Conservation (phyloP, 202 grass and related monocot genomes). For the Digitaria exilis region DNA sequence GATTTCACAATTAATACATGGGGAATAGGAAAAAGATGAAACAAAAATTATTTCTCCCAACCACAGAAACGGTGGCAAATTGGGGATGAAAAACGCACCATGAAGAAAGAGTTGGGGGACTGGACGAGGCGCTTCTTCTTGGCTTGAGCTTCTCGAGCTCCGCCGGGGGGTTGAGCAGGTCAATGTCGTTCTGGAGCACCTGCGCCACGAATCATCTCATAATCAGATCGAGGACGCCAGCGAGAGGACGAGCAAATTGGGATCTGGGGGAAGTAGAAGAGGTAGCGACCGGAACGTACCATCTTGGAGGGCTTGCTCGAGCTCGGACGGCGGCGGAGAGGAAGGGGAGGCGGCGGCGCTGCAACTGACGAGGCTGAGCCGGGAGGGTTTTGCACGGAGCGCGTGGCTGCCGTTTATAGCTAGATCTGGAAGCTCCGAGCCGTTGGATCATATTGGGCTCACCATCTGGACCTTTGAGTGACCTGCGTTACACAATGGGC, state of each 20-base stretch:
- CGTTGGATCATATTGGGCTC: constrained; percentile 9
- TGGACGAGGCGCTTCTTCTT: constrained; percentile 82
- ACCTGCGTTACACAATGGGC: background rate
- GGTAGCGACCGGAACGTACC: background rate
- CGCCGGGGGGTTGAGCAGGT: constrained; percentile 68
- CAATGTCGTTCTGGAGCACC: constrained; percentile 79
- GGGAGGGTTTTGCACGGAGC: background rate
- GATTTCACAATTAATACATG: background rate
- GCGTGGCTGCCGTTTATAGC: background rate
- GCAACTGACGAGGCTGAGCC: constrained; percentile 4
- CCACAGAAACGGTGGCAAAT: background rate
- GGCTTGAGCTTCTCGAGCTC: constrained; percentile 77
- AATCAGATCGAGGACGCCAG: background rate
- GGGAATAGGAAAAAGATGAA: background rate
- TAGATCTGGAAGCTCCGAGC: background rate
- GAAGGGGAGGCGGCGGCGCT: background rate
- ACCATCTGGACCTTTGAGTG: background rate
- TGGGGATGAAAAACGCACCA: constrained; percentile 30
- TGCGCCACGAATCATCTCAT: constrained; percentile 1
- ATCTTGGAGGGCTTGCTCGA: constrained; percentile 26
- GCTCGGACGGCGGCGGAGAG: background rate
- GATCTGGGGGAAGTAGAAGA: background rate
- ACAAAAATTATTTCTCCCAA: background rate
- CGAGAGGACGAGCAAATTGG: background rate
- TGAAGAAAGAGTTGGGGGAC: constrained; percentile 84